These are phyloP conservation scores for Puccinellia tenuiflora DNA, from an alignment of 176 grass and related monocot species.

Conservation along the genomic window DNA sequence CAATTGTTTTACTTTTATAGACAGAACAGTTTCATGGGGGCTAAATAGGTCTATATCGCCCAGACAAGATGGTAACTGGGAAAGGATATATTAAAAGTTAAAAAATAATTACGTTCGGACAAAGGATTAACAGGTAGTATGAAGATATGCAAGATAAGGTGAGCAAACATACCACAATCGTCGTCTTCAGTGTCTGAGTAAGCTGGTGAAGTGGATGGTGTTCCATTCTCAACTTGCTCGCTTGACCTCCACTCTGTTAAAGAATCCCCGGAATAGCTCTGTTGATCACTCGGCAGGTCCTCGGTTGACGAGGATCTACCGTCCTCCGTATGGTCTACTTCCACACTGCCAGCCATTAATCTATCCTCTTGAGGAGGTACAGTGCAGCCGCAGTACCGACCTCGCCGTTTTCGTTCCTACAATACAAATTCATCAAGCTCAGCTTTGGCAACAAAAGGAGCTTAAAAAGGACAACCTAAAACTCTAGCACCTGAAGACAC, in stretches of 20 bases:
- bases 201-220: constrained; percentile 75
- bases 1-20: neutral
- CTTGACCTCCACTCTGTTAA: constrained; percentile 72
- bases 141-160: constrained; percentile 20
- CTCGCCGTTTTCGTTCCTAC: constrained; percentile 17
- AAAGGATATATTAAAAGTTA: constrained; percentile 2
- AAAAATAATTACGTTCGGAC: neutral
- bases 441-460: neutral
- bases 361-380: neutral
- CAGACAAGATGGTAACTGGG: neutral
- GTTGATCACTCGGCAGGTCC: constrained; percentile 64
- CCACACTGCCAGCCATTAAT: constrained; percentile 53
- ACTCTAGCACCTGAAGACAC: neutral
- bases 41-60: neutral
- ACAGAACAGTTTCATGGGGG: neutral
- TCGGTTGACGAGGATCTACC: constrained; percentile 42
- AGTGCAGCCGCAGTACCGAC: neutral
- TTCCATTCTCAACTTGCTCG: constrained; percentile 89
- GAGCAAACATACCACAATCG: constrained; percentile 59
- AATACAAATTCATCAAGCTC: neutral
- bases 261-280: constrained; percentile 59
- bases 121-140: neutral
- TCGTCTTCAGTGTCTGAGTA: constrained; percentile 85
- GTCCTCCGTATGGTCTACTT: constrained; percentile 45
- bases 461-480: neutral